Percentiles rank a stretch among this genome's conserved stretches.
Conservation (phyloP, 2,329 filamentous ascomycete genomes). For the Metarhizium sp. region DNA sequence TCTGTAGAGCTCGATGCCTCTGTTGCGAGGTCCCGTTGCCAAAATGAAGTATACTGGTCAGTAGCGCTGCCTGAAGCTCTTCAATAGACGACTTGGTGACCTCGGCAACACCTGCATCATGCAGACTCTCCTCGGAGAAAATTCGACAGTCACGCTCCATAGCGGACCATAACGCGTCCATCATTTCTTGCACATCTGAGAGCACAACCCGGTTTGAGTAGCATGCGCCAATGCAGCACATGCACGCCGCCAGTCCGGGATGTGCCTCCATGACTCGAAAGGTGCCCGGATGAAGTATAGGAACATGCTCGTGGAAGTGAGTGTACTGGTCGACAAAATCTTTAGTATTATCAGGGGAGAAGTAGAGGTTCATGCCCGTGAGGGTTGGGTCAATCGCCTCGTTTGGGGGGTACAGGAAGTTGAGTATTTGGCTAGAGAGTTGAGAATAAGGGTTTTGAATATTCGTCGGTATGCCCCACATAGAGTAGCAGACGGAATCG, state of each 20-base stretch:
- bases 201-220: slow-evolving; percentile 57
- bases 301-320: slow-evolving; percentile 66
- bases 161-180: slow-evolving; percentile 51
- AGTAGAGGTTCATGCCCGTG: slow-evolving; percentile 49
- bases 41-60: slow-evolving; percentile 52
- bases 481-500: slow-evolving; percentile 39
- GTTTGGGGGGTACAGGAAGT: slow-evolving; percentile 44
- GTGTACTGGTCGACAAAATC: slow-evolving; percentile 63
- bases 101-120: slow-evolving; percentile 15
- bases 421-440: slow-evolving; percentile 45
- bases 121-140: slow-evolving; percentile 22
- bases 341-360: slow-evolving; percentile 59
- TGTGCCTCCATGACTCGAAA: slow-evolving; percentile 59
- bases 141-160: slow-evolving; percentile 47
- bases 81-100: slow-evolving; percentile 39
- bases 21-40: slow-evolving; percentile 64
- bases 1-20: slow-evolving; percentile 50
- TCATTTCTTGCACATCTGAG: slow-evolving; percentile 56
- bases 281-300: slow-evolving; percentile 61
- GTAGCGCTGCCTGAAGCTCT: slow-evolving; percentile 56
- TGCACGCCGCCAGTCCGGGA: slow-evolving; percentile 56
- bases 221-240: slow-evolving; percentile 66
- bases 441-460: slow-evolving; percentile 41
- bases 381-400: slow-evolving; percentile 39
- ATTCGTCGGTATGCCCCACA: slow-evolving; percentile 37